Evolutionary conservation across 2,329 filamentous ascomycete genomes (phyloP), one percentile per base, ranked within the genome.

Genomic region (Geosmithia putterillii): DNA sequence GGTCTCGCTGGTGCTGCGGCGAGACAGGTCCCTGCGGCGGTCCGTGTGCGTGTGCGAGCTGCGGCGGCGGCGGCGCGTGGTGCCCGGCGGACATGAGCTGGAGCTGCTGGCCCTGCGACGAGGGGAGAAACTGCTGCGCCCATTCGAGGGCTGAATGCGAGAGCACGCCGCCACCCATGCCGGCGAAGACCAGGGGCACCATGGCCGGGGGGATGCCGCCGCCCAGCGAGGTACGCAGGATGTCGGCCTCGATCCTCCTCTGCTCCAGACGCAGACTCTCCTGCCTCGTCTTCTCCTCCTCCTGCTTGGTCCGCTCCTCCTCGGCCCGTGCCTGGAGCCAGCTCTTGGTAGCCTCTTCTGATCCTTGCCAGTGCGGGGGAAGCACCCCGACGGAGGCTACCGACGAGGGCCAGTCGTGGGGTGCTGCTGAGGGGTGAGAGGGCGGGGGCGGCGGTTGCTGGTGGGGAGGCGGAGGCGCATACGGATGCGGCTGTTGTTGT

Each of bases 171-270:
- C 50, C 51, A 39, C 74, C 74, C 70, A 86, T 81, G 38, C 81
- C 80, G 12, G 80, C 76, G 59, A 89, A 87, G 20, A 89, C 78
- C 46, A 86, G 65, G 7, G 84, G 84, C 21, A 88, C 73, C 71
- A 88, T 76, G 32, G 80, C 72, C 12, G 83, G 82, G 9, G 84
- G 83, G 42, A 89, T 77, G 10, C 83, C 83, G 34, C 79, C 77
- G 43, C 72, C 69, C 43, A 88, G 59, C 2, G 82, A 83, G 19
- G 82, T 79, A 44, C 74, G 69, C 45, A 89, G 62, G 62, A 89
- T 87, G 39, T 79, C 79, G 55, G 82, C 75, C 60, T 88, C 84
- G 44, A 86, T 71, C 52, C 72, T 81, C 40, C 83, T 70, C 61
- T 85, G 83, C 61, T 88, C 83, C 25, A 87, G 62, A 21, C 79